Conservation (phyloP, 345 rosid species). For the Brassica carinata region DNA sequence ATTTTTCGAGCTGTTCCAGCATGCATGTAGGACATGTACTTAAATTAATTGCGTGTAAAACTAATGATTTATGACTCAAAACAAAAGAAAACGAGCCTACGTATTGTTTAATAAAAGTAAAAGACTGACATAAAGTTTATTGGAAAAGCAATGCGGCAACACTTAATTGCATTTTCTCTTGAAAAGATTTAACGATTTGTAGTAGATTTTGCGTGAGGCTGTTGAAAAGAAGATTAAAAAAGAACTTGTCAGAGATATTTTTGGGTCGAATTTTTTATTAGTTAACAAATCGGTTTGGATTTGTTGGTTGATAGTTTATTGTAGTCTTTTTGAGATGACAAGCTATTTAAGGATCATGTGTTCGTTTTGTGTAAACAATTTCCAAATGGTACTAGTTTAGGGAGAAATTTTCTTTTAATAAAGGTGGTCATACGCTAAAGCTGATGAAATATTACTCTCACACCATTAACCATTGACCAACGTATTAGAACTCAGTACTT, state of each 20-base stretch:
- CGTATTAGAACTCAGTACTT: slow-evolving; percentile 25
- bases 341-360: neutral
- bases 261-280: neutral
- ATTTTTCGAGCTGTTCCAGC: neutral
- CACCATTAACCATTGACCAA: slow-evolving; percentile 2
- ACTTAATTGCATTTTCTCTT: neutral
- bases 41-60: neutral
- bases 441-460: neutral
- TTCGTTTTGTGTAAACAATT: neutral
- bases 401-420: neutral
- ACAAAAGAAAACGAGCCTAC: neutral
- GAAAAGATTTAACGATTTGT: neutral
- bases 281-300: neutral
- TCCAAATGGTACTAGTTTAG: neutral
- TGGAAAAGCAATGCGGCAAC: neutral
- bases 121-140: neutral
- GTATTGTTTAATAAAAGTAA: neutral
- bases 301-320: neutral
- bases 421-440: neutral
- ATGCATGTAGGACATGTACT: neutral
- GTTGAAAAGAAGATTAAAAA: neutral
- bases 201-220: neutral
- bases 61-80: neutral
- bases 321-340: neutral
- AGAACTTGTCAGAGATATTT: no score